Evolutionary conservation across 2,329 filamentous ascomycete genomes (phyloP).

Genomic region (Hymenoscyphus salicellus): DNA sequence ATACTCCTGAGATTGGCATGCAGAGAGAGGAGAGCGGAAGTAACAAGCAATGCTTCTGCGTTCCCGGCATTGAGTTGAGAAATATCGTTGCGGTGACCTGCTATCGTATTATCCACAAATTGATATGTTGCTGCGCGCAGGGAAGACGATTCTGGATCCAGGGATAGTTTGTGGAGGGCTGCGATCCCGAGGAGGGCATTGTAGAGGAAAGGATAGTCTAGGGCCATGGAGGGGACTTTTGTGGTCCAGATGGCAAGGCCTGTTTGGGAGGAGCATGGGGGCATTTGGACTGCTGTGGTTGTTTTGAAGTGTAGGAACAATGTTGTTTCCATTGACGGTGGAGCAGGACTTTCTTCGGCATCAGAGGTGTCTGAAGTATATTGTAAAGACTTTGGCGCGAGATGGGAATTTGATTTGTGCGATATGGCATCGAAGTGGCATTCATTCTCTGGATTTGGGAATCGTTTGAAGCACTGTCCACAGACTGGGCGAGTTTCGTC

Average conservation of each 20-base stretch:
- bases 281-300: slow-evolving; percentile 12
- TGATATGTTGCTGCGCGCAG: slow-evolving; percentile 14
- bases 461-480: slow-evolving; percentile 11
- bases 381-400: background rate
- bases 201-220: slow-evolving; percentile 16
- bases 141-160: slow-evolving; percentile 5
- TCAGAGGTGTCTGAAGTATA: slow-evolving; percentile 2
- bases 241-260: slow-evolving; percentile 12
- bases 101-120: slow-evolving; percentile 10
- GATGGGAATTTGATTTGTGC: background rate
- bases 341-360: background rate
- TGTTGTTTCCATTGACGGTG: slow-evolving; percentile 14
- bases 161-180: slow-evolving; percentile 13
- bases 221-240: slow-evolving; percentile 12
- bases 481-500: slow-evolving; percentile 16
- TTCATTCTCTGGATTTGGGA: slow-evolving; percentile 13
- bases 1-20: background rate
- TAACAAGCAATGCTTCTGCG: slow-evolving; percentile 5
- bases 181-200: slow-evolving; percentile 13
- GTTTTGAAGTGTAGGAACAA: slow-evolving; percentile 20
- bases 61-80: background rate
- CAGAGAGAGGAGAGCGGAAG: slow-evolving; percentile 3
- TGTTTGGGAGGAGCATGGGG: slow-evolving; percentile 3
- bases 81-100: background rate
- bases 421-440: slow-evolving; percentile 10